phyloP scores from a whole-genome alignment of 2,329 filamentous ascomycete genomes.

The Aspergillus nomiae region DNA sequence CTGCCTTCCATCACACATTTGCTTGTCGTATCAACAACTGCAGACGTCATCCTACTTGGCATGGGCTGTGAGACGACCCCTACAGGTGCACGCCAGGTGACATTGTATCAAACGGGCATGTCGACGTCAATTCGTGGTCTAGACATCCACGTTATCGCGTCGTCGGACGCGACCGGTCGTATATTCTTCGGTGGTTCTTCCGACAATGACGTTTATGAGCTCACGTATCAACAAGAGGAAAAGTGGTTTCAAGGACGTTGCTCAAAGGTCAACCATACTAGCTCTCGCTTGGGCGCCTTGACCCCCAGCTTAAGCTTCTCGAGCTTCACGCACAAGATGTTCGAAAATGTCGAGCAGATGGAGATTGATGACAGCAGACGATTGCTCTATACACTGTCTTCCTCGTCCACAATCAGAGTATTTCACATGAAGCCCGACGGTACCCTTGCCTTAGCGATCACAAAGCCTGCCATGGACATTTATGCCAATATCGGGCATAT shows the following conservation, averaged over 20 bases:
- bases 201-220: constrained; percentile 87
- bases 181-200: constrained; percentile 86
- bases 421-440: constrained; percentile 76
- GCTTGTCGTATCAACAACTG: constrained; percentile 82
- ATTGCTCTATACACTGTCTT: constrained; percentile 89
- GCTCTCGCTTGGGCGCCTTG: constrained; percentile 67
- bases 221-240: constrained; percentile 96
- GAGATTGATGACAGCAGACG: constrained; percentile 85
- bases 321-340: constrained; percentile 46
- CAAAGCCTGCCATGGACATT: constrained; percentile 55
- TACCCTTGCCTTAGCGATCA: constrained; percentile 57
- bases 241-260: constrained; percentile 92
- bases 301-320: constrained; percentile 45
- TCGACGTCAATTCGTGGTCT: constrained; percentile 73
- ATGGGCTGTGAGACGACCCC: constrained; percentile 67
- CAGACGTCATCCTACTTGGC: constrained; percentile 84
- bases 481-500: constrained; percentile 81
- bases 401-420: constrained; percentile 82
- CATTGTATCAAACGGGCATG: constrained; percentile 89
- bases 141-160: constrained; percentile 75
- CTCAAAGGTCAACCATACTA: constrained; percentile 85
- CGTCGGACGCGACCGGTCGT: constrained; percentile 75
- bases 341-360: constrained; percentile 74
- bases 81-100: constrained; percentile 71
- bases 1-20: constrained; percentile 82